Base-by-base conservation (phyloP, 129 eudicot genomes). In the Tanacetum coccineum region DNA sequence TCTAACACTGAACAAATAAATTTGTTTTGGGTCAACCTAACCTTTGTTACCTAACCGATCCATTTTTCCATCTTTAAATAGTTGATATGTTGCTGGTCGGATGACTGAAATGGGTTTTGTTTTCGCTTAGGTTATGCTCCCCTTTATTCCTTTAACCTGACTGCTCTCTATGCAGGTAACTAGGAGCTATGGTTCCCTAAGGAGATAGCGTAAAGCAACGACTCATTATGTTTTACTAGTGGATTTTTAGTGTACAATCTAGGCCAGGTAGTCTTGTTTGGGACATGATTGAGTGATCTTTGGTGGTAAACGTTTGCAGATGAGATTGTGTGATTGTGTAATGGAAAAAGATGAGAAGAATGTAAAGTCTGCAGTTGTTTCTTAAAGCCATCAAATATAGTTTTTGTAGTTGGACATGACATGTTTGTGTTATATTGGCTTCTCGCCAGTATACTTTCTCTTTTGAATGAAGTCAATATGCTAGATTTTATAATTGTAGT, bases 111-210 rank as follows among this genome's bases (percentile, higher is more conserved):
- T 30, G 36, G 36, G 36, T 30, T 30, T 30, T 30, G 25, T 22
- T 22, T 22, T 22, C 2, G 25, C 20, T 52, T 39, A 3, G 39
- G 21, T 0, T 21, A 9, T 30, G n/a, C n/a, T 48, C 9, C 12
- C 50, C 10, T 6, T 12, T 59, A 46, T n/a, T n/a, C n/a, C n/a
- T n/a, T n/a, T 9, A 8, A 71, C 9, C 68, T 63, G 53, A 54
- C 50, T 21, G 55, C 52, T 75, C 12, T 26, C 50, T 44, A 62
- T 82, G 83, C 62, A 90, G 95, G 89, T 78, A 12, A 82, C 92
- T 12, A 90, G 89, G 79, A 87, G 87, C 64, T 90, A 90, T 71
- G 97, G 95, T 47, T 83, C 91, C 45, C 68, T 90, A 67, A 82
- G 84, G 70, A 79, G 83, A 69, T 87, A 76, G 71, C 54, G 42